Evolutionary conservation across 805 yeast genomes (phyloP).

Genomic region (Torulaspora delbrueckii): DNA sequence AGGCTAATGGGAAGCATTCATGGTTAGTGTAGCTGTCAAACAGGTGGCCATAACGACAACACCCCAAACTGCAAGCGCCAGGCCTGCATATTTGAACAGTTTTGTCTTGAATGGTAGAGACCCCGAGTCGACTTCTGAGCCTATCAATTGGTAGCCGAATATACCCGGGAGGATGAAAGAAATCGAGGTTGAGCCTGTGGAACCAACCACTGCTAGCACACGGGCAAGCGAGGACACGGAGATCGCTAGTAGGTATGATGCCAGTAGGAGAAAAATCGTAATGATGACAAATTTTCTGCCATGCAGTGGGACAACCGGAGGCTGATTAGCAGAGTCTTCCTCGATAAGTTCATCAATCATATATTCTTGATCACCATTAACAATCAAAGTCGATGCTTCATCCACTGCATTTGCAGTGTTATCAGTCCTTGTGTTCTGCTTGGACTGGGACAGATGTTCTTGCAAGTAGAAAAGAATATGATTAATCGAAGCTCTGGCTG

Average conservation of each 20-base stretch:
- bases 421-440: slow-evolving; percentile 3
- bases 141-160: slow-evolving; percentile 48
- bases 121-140: slow-evolving; percentile 17
- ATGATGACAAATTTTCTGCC: slow-evolving; percentile 44
- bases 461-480: slow-evolving; percentile 56
- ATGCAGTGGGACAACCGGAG: slow-evolving; percentile 19
- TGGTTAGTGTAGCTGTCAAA: slow-evolving; percentile 36
- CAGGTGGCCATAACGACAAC: slow-evolving; percentile 47
- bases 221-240: slow-evolving; percentile 59
- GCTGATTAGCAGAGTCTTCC: slow-evolving; percentile 29
- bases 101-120: slow-evolving; percentile 29
- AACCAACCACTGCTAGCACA: slow-evolving; percentile 67
- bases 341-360: slow-evolving; percentile 31
- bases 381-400: slow-evolving; percentile 8
- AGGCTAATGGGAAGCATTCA: slow-evolving; percentile 27
- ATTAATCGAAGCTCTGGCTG: slow-evolving; percentile 76
- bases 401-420: background rate
- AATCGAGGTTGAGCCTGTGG: slow-evolving; percentile 75
- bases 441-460: slow-evolving; percentile 1
- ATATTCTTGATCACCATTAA: slow-evolving; percentile 2
- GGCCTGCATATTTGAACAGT: slow-evolving; percentile 36
- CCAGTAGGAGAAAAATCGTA: slow-evolving; percentile 43
- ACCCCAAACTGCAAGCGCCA: slow-evolving; percentile 45
- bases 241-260: slow-evolving; percentile 54
- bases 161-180: slow-evolving; percentile 72